Base-by-base conservation (phyloP, 2,329 filamentous ascomycete species). In the Coniochaeta sp. region DNA sequence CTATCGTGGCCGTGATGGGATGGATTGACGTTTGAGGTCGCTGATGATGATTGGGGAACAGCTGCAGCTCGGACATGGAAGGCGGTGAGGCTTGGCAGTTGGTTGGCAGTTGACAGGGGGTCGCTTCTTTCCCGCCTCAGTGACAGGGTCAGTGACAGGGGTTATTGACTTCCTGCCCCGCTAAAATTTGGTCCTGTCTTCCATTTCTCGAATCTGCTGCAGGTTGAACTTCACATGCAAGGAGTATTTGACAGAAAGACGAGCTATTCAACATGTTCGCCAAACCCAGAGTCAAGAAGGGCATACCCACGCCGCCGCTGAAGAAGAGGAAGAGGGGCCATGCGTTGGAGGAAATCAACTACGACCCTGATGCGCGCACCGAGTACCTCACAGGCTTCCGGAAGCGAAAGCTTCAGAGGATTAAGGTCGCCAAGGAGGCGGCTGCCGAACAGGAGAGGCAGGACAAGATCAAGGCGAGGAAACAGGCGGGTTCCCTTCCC, bases 311-410 rank as follows among this genome's bases (percentile, higher is more conserved):
- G 14, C 78, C 81, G 1, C 76, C 76, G 13, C 73, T 71, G n/a
- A 90, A 87, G 70, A 86, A 83, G 63, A 77, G 87, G 57, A 89
- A 87, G 67, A 67, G 69, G 55, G 64, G 76, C 13, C 73, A 75
- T 45, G 71, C 75, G 33, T 75, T 89, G 54, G 89, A 91, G 63
- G 89, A 95, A 66, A 86, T 99, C 67, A 82, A 75, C 50, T 99
- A 97, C 71, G 91, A 99, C 71, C 72, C 79, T 55, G 77, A 78
- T 55, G 88, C 88, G 45, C 85, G 94, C 57, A 75, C 87, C 57
- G 91, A 97, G 63, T 99, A 89, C 65, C 77, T 99, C 53, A 96
- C 91, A 0, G 94, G 94, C 3, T 99, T 99, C 71, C 91, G 92
- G 75, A 99, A 97, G 77, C 86, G 94, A 68, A 97, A 96, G 69